A percentile compares a stretch with the other conserved stretches of the same genome.
Evolutionary conservation across 2,329 filamentous ascomycete species (phyloP).

Genomic region (Cercospora beticola): DNA sequence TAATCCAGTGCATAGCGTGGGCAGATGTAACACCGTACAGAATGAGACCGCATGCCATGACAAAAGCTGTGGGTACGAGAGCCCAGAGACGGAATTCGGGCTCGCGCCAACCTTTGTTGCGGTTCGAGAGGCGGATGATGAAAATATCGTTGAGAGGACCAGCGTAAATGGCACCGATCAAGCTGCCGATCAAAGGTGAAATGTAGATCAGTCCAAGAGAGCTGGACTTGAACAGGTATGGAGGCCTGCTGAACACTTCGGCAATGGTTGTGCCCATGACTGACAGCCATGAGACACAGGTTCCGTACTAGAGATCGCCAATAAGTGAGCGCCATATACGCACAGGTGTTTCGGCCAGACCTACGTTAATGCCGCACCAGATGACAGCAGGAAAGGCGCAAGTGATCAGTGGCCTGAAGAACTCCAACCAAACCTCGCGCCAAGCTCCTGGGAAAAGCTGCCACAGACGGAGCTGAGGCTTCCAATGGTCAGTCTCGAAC

Average conservation of each 20-base stretch:
- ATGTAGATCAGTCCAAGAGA: constrained; percentile 43
- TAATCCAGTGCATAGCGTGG: constrained; percentile 48
- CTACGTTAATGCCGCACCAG: constrained; percentile 19
- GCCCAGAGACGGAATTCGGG: constrained; percentile 45
- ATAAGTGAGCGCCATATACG: constrained; percentile 20
- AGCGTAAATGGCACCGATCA: constrained; percentile 39
- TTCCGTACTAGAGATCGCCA: constrained; percentile 41
- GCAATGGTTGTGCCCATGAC: constrained; percentile 43
- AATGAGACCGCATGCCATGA: constrained; percentile 41
- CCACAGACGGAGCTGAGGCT: neutral
- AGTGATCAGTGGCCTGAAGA: neutral
- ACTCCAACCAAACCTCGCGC: neutral
- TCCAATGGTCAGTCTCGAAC: neutral
- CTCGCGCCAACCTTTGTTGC: constrained; percentile 43
- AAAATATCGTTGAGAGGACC: constrained; percentile 39
- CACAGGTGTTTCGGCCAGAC: constrained; percentile 28
- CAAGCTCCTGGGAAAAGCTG: neutral
- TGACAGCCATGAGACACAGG: constrained; percentile 34
- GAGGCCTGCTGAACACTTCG: constrained; percentile 37
- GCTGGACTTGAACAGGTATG: constrained; percentile 39
- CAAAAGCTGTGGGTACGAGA: constrained; percentile 40
- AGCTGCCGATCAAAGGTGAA: constrained; percentile 38
- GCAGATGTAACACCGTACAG: constrained; percentile 50
- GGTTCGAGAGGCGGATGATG: constrained; percentile 39
- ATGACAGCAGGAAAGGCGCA: constrained; percentile 17